phyloP scores from a whole-genome alignment of 495 filamentous ascomycete genomes.

The Aspergillus egyptiacus region DNA sequence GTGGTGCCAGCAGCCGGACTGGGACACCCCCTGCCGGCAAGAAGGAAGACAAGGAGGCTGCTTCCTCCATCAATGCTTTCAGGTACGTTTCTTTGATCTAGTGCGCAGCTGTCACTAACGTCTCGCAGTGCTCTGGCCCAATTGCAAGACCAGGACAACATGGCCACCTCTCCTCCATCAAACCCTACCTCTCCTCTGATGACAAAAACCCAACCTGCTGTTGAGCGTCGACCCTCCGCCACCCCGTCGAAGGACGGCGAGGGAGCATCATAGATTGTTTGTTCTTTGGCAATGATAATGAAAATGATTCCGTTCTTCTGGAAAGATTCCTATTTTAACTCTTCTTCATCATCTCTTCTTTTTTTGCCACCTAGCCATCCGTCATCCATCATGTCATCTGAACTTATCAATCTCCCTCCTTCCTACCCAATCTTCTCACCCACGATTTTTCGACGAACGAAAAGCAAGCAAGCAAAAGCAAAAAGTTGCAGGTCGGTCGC shows the following conservation, averaged over 20 bases:
- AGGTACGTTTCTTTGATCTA: constrained; percentile 53
- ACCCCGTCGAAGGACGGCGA: constrained; percentile 44
- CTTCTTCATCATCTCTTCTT: constrained; percentile 17
- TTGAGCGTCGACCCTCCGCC: constrained; percentile 43
- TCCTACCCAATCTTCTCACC: constrained; percentile 18
- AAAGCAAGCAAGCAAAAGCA: neutral
- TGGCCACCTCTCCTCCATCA: constrained; percentile 54
- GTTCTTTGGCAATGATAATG: constrained; percentile 40
- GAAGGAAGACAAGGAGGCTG: constrained; percentile 60
- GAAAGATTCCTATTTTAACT: constrained; percentile 31
- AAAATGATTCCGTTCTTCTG: constrained; percentile 38
- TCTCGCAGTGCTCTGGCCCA: constrained; percentile 50
- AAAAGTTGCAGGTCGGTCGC: constrained; percentile 25
- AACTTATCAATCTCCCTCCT: constrained; percentile 15
- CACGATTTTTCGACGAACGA: constrained; percentile 30
- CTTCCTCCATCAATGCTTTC: constrained; percentile 77
- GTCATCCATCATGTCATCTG: constrained; percentile 21
- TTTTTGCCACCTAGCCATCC: constrained; percentile 18
- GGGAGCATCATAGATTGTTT: constrained; percentile 42
- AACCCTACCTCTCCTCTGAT: constrained; percentile 52
- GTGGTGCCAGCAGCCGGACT: constrained; percentile 75
- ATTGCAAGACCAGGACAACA: constrained; percentile 52
- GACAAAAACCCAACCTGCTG: constrained; percentile 48
- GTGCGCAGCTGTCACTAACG: constrained; percentile 16
- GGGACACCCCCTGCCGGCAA: constrained; percentile 71